Evolutionary conservation across 768 basidiomycete species (phyloP), one percentile per base, ranked within the genome.

Genomic region (Boletales sp.): DNA sequence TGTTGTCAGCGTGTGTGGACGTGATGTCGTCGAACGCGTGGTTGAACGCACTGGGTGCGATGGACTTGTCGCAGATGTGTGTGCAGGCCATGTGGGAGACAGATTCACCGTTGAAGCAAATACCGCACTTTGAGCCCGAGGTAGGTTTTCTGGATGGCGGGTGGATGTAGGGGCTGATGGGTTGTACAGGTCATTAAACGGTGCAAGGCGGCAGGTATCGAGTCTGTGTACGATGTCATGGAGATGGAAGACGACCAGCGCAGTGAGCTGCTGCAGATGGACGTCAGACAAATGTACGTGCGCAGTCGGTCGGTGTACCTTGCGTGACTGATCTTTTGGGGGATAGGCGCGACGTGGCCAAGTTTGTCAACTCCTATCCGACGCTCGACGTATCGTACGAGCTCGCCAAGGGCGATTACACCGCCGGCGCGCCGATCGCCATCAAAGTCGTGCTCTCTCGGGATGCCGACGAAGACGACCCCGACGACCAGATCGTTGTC

Each of bases 11-110:
- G 1, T 95, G 92, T 60, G 94, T 98, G 30, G 94, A 97, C 63
- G 95, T 98, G 50, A 94, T 98, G 92, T 94, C 91, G 3, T 94
- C 91, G 32, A 97, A 97, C 62, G 93, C 90, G 2, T 95, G 88
- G 88, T 69, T 98, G 60, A 94, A 84, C 61, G 97, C 95, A 0
- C 71, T 97, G 19, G 90, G 93, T 30, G 94, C 94, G 0, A 98
- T 98, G 97, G 95, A 99, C 69, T 70, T 98, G 41, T 90, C 90
- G 9, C 97, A 98, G 69, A 98, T 98, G 95, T 94, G 92, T 68
- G 91, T 97, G 5, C 97, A 98, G 67, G 93, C 89, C 0, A 84
- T 95, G 70, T 98, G 97, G 97, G 95, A 99, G 64, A 87, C 84
- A 10, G 97, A 99, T 68, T 93, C 90, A 34, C 94, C 94, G 0